Base-by-base conservation (phyloP, 495 filamentous ascomycete genomes). In the Letharia columbiana region DNA sequence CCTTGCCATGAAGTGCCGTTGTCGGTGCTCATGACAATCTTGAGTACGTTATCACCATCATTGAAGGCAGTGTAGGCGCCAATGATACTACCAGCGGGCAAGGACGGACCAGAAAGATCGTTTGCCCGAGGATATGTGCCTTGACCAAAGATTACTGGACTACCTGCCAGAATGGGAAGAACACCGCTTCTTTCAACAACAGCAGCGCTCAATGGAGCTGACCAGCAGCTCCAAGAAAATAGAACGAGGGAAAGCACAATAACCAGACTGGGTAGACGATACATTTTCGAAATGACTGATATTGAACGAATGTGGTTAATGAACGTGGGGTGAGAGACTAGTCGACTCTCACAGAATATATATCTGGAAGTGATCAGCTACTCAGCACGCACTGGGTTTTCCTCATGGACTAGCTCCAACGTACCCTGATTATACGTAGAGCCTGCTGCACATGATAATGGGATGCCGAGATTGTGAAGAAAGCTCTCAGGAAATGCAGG, bases 51-150 rank as follows among this genome's bases (percentile, higher is more conserved):
- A 39, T 75, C 69, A 15, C 65, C 71, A 59, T 68, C 68, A 23
- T 67, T 66, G 62, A 68, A 72, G 33, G 76, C 73, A 17, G 76
- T 78, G 69, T 79, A 82, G 40, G 73, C 74, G 45, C 74, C 77
- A 35, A 84, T 70, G 64, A 84, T 71, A 52, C 72, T 73, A 40
- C 74, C 75, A 68, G 54, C 54, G 15, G 54, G 54, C 54, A 57
- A 20, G 31, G 54, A 57, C 37, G 54, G 13, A 57, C 77, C 74
- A 23, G 69, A 65, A 41, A 83, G 75, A 3, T 73, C 68, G 44
- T 74, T 78, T 35, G 81, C 72, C 50, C 83, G 78, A 7, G 81
- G 82, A 59, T 85, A 85, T 0, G 82, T 79, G 18, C 81, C 82
- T 35, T 68, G 70, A 56, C 71, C 71, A n/a, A 72, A 65, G 31